Evolutionary conservation across 2,329 filamentous ascomycete genomes (phyloP), one percentile per base, ranked within the genome.

Genomic region (Aspergillus ibericus): DNA sequence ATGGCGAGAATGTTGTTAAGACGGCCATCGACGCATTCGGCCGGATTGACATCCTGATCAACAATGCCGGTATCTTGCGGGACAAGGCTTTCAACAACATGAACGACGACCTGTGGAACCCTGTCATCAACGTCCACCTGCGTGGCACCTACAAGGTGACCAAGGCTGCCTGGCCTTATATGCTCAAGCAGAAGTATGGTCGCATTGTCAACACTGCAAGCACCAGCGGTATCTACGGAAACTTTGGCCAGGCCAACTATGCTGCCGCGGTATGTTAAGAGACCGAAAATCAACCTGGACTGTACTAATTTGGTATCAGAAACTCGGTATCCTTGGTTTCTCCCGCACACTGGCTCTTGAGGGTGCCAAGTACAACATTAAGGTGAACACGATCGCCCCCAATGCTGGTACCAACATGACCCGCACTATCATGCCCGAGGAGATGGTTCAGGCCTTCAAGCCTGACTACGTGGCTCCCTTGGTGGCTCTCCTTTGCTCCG

Each of bases 61-160:
- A 99, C 87, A 99, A 99, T 72, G 95, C 95, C 54, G 95, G 95
- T 72, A 99, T 99, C 68, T 87, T 99, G 55, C 88, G 95, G 50
- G 95, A 99, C 83, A 98, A 97, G 86, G 93, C 95, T 40, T 99
- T 99, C 77, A 84, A 84, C 77, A 98, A 98, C 83, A 97, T 99
- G 93, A 91, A 93, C 60, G 95, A 99, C 74, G 88, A 86, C 72
- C 85, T 92, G 71, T 99, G 95, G 93, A 88, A 97, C 70, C 85
- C 91, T 57, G 93, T 99, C 70, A 79, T 98, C 79, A 90, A 92
- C 69, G 92, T 98, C 56, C 95, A 99, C 77, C 85, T 96, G 47
- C 86, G 91, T 67, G 93, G 95, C 67, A 99, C 95, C 61, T 99
- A 96, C 82, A 96, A 96, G 82, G 87, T 93, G 65, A 93, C 92